Evolutionary conservation across 495 filamentous ascomycete species (phyloP).

Genomic region (Hypoxylon cercidicola): DNA sequence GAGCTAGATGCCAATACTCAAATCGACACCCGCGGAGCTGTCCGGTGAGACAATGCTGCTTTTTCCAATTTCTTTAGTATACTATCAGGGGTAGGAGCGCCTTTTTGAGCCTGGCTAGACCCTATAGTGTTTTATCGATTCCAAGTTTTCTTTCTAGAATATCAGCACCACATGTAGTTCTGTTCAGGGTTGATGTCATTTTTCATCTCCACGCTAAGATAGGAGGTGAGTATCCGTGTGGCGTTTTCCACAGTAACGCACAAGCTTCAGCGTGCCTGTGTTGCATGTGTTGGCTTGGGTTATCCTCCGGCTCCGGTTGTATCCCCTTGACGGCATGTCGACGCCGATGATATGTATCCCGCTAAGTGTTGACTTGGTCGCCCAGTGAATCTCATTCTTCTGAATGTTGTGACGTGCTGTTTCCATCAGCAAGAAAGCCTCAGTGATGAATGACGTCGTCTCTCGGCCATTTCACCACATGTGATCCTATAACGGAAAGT

Average conservation of each 20-base stretch:
- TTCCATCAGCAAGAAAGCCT: neutral
- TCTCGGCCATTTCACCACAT: conserved; percentile 13
- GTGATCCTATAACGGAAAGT: conserved; percentile 7
- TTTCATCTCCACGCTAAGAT: conserved; percentile 1
- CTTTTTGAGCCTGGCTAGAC: neutral
- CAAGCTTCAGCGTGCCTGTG: conserved; percentile 3
- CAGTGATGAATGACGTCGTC: conserved; percentile 17
- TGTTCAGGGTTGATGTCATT: conserved; percentile 1
- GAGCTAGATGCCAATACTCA: conserved; percentile 4
- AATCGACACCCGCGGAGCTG: conserved; percentile 6
- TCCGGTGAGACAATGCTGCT: conserved; percentile 22
- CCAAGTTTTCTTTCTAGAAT: conserved; percentile 8
- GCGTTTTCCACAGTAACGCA: conserved; percentile 7
- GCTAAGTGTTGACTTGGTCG: neutral
- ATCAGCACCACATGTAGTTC: conserved; percentile 1
- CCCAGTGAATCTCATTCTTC: neutral
- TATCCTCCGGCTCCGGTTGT: neutral
- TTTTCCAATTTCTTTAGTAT: conserved; percentile 7
- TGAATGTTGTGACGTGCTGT: neutral
- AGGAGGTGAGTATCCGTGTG: conserved; percentile 4
- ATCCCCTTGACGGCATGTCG: neutral
- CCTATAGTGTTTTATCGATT: conserved; percentile 5
- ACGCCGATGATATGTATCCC: neutral
- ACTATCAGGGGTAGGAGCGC: neutral
- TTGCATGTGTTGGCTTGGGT: neutral